Base-by-base conservation (phyloP, 2,329 filamentous ascomycete genomes). In the Aspergillus caelatus region DNA sequence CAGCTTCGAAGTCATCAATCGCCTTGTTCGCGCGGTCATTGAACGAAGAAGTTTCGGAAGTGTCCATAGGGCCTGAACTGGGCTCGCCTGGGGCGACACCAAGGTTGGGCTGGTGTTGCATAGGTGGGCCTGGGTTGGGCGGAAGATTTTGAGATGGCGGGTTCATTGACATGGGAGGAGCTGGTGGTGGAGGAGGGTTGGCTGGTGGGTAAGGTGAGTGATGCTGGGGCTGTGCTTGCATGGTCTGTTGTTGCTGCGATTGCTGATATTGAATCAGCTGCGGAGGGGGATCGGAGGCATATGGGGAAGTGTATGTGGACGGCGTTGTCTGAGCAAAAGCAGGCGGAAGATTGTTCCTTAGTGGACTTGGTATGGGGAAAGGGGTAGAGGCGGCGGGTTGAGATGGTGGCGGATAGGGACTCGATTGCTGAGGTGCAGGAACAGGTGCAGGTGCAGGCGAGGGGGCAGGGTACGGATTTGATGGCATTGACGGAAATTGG, bases 1-100 rank as follows among this genome's bases (percentile, higher is more conserved):
- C 78, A 21, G 77, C 75, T 63, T 80, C 79, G 57, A 80, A 80
- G 65, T 80, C 77, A 61, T 80, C 79, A 60, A 80, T 80, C 26
- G 79, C 79, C 68, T 80, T 79, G 68, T 77, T 78, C 12, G 79
- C 79, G 32, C 78, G 74, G 16, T 79, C 75, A 59, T 72, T 73
- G 71, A 80, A 80, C 16, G 75, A 77, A 4, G 74, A 72, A 32
- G 74, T 70, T 32, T 77, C 74, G 53, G 73, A 68, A n/a, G 63
- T 64, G 36, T 67, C 63, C 63, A 67, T 64, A n/a, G 68, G 60
- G 11, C 65, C 63, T 5, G 68, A 61, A 19, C 58, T 68, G 26
- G 66, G 63, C 30, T 71, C 71, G 46, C 64, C 61, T 30, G 72
- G 66, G 41, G 65, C 67, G 56, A 67, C 60, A 48, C 62, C 62